Evolutionary conservation across 140 eudicot species (phyloP).

Genomic region (Anethum foeniculum): DNA sequence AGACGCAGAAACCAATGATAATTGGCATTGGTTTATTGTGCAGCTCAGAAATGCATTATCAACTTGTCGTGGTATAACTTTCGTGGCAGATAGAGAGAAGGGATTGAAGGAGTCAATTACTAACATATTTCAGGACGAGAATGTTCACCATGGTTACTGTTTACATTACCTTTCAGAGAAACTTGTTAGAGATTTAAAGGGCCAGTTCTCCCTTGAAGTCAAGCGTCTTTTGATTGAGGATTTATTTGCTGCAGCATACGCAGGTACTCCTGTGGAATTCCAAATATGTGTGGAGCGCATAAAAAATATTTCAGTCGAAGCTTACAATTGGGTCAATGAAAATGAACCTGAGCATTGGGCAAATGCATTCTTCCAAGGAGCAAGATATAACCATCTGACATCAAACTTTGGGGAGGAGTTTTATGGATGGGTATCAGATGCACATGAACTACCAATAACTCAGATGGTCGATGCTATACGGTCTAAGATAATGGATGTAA

Average conservation of each 20-base stretch:
- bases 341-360: slow-evolving; percentile 83
- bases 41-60: slow-evolving; percentile 62
- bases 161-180: slow-evolving; percentile 59
- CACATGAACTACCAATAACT: slow-evolving; percentile 82
- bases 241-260: slow-evolving; percentile 67
- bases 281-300: slow-evolving; percentile 50
- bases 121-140: slow-evolving; percentile 45
- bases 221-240: slow-evolving; percentile 72
- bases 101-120: slow-evolving; percentile 66
- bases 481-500: slow-evolving; percentile 64
- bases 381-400: slow-evolving; percentile 61
- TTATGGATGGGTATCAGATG: slow-evolving; percentile 83
- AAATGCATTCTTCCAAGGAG: slow-evolving; percentile 62
- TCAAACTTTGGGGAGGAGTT: slow-evolving; percentile 73
- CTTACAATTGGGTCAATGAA: slow-evolving; percentile 70
- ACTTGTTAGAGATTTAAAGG: slow-evolving; percentile 61
- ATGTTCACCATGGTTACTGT: slow-evolving; percentile 64
- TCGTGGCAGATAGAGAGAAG: slow-evolving; percentile 72
- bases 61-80: slow-evolving; percentile 39
- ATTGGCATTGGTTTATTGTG: slow-evolving; percentile 83
- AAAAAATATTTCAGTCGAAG: slow-evolving; percentile 64
- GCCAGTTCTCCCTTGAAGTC: slow-evolving; percentile 77
- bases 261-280: slow-evolving; percentile 55
- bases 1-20: slow-evolving; percentile 57
- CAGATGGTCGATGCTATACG: slow-evolving; percentile 87